These are phyloP conservation scores for Haberlea rhodopensis DNA, from an alignment of 257 asterid species.

Conservation along the genomic window DNA sequence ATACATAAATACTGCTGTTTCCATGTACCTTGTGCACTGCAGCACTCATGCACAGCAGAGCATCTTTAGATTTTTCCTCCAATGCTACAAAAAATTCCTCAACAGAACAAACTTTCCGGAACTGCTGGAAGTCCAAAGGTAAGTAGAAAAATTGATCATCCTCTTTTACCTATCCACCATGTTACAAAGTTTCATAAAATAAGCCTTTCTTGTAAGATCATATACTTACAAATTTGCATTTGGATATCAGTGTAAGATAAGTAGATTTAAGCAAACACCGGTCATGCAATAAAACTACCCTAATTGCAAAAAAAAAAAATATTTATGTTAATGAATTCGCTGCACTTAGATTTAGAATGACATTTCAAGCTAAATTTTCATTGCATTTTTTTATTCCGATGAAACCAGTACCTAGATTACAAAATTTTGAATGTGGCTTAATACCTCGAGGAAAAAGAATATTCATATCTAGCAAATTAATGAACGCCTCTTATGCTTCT, in stretches of 20 bases:
- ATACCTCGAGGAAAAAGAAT: neutral
- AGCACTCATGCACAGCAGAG: conserved; percentile 77
- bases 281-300: conserved; percentile 4
- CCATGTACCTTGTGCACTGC: conserved; percentile 74
- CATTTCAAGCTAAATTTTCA: neutral
- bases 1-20: neutral
- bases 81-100: conserved; percentile 51
- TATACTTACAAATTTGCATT: neutral
- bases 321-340: neutral
- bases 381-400: neutral
- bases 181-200: conserved; percentile 15
- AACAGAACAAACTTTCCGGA: conserved; percentile 52
- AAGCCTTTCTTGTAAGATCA: conserved; percentile 1
- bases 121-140: conserved; percentile 77
- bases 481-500: neutral
- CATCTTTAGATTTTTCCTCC: conserved; percentile 73
- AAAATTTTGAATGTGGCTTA: too few species aligned
- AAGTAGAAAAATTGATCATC: conserved; percentile 53
- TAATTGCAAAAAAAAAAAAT: neutral
- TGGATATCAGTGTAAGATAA: neutral
- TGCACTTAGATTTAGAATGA: neutral
- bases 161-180: conserved; percentile 61
- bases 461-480: neutral
- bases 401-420: too few species aligned
- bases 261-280: conserved; percentile 13